A percentile compares a stretch with the other conserved stretches of the same genome.
phyloP scores from a whole-genome alignment of 129 eudicot genomes.

The Flaveria bidentis region DNA sequence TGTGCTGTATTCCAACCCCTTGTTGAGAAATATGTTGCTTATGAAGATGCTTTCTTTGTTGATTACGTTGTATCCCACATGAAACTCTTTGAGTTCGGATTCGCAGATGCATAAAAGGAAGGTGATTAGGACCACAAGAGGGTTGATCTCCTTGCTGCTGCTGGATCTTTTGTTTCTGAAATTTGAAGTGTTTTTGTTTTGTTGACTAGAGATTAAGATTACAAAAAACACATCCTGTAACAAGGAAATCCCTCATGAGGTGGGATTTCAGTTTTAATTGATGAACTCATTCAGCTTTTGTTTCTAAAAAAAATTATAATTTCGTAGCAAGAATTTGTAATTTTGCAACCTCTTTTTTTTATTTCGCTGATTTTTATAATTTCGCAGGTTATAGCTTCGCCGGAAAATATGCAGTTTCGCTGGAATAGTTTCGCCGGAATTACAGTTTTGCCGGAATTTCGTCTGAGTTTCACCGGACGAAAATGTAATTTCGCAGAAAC shows the following conservation, averaged over 20 bases:
- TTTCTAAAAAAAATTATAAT: too few relatives aligned
- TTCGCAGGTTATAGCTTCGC: too few relatives aligned
- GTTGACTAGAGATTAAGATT: background rate
- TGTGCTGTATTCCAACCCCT: too few relatives aligned
- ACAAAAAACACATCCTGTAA: background rate
- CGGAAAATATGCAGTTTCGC: too few relatives aligned
- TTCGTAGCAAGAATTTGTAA: too few relatives aligned
- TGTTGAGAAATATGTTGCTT: background rate
- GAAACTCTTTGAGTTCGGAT: conserved; percentile 81
- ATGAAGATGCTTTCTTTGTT: conserved; percentile 78
- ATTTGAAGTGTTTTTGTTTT: background rate
- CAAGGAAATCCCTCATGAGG: background rate
- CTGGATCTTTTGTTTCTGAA: background rate
- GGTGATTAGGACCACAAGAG: background rate
- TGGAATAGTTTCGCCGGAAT: too few relatives aligned
- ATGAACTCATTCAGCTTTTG: background rate
- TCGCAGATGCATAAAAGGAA: conserved; percentile 13
- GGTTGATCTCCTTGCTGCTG: background rate
- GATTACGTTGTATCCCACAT: conserved; percentile 81
- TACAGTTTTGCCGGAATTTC: too few relatives aligned
- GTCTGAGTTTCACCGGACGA: too few relatives aligned
- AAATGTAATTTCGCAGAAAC: too few relatives aligned
- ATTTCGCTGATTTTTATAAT: too few relatives aligned
- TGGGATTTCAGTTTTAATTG: background rate
- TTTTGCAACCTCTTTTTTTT: too few relatives aligned